A percentile compares a stretch with the other conserved stretches of the same genome.
phyloP scores from a whole-genome alignment of 306 rosid genomes.

The Phaseolus lunatus region DNA sequence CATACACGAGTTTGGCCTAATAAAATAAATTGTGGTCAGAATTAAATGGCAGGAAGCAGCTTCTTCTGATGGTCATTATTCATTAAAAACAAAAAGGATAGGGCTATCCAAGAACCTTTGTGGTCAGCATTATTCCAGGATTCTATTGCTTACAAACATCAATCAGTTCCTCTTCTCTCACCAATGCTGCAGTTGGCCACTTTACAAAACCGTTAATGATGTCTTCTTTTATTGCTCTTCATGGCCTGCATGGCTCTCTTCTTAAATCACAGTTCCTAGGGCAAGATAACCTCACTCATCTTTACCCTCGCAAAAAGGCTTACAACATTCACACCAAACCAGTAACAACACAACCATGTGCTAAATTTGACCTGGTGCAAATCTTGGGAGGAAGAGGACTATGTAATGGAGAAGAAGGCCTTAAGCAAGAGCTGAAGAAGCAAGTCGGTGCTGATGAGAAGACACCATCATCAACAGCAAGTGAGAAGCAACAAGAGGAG shows the following conservation, averaged over 20 bases:
- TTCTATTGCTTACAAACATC: slow-evolving; percentile 17
- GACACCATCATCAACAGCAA: slow-evolving; percentile 17
- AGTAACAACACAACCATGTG: slow-evolving; percentile 45
- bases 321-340: slow-evolving; percentile 50
- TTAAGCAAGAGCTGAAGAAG: slow-evolving; percentile 63
- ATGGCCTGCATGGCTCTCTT: slow-evolving; percentile 57
- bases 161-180: slow-evolving; percentile 7
- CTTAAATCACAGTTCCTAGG: slow-evolving; percentile 70
- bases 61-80: not conserved
- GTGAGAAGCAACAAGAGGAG: slow-evolving; percentile 44
- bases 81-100: slow-evolving; percentile 43
- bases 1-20: not conserved
- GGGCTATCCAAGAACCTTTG: slow-evolving; percentile 42
- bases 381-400: slow-evolving; percentile 94
- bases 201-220: slow-evolving; percentile 43
- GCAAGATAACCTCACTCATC: slow-evolving; percentile 50
- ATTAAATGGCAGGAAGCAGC: slow-evolving; percentile 7
- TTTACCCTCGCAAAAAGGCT: slow-evolving; percentile 42
- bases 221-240: slow-evolving; percentile 67
- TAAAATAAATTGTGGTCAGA: slow-evolving; percentile 35
- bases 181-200: slow-evolving; percentile 16
- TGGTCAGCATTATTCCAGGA: slow-evolving; percentile 38
- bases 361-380: slow-evolving; percentile 67
- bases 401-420: slow-evolving; percentile 82
- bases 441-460: slow-evolving; percentile 51